Base-by-base conservation (phyloP, 1,139 yeast species). In the Candida anutae region DNA sequence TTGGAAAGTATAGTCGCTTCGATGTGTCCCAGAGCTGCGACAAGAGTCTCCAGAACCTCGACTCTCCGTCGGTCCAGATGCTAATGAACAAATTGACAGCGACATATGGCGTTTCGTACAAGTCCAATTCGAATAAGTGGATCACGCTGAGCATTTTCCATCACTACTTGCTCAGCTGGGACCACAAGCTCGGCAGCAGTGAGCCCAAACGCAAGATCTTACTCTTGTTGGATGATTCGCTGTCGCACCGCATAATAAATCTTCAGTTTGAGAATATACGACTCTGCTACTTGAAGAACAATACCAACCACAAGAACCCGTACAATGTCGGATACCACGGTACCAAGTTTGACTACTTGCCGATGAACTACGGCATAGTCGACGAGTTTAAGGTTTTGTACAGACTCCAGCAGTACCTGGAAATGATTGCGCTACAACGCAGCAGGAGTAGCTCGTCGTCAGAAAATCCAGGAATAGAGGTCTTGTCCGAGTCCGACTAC, bases 121-220 rank as follows among this genome's bases (percentile, higher is more conserved):
- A 74, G 38, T 70, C 77, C 29, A 76, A 77, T 39, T 62, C 69
- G 28, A 74, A 73, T 48, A 73, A 75, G 33, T 75, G 82, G 81
- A 56, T 77, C 21, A 76, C 83, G 2, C 69, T 79, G n/a, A 69
- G 74, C 21, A 55, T 74, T 52, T 75, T 77, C 40, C 78, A 76
- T 38, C 74, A 75, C 40, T 77, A 79, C 64, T 47, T 77, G 15
- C 56, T 72, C 3, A 61, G 75, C 5, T 53, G 77, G 44, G 83
- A 77, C 38, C 79, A 75, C 41, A 65, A 78, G 38, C 42, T 65
- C 6, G 44, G 55, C 8, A 55, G 58, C 21, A 52, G 56, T 19
- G 39, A 49, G 3, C 62, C 64, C 1, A 35, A 43, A 10, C 52
- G 82, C 31, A 71, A 73, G 34, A 71, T 77, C 25, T 53, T 74